phyloP scores from a whole-genome alignment of 331 rosid genomes.

The Quercus tomentella region DNA sequence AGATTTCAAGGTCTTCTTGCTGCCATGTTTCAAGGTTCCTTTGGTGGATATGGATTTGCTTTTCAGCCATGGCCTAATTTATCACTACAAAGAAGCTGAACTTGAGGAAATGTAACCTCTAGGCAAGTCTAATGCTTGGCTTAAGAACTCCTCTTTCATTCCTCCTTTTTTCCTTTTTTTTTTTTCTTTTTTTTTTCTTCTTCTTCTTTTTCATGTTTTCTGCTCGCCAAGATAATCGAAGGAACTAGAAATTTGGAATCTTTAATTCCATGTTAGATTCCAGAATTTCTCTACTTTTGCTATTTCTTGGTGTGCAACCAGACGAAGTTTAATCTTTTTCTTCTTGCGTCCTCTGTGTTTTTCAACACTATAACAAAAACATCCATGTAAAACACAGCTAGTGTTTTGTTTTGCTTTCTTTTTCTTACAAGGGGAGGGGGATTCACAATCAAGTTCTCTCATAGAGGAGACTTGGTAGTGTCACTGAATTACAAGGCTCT shows the following conservation, averaged over 20 bases:
- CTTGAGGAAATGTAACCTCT: conserved; percentile 50
- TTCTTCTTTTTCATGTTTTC: not conserved
- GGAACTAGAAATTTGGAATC: conserved; percentile 14
- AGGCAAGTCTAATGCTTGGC: conserved; percentile 98
- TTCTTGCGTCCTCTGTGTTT: not conserved
- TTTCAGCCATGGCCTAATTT: conserved; percentile 55
- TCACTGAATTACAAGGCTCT: no score
- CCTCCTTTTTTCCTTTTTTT: no score
- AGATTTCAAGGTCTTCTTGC: not conserved
- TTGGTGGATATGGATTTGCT: conserved; percentile 5
- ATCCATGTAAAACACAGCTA: not conserved
- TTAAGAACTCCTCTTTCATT: not conserved
- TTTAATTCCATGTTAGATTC: conserved; percentile 3
- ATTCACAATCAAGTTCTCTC: no score
- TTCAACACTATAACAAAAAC: not conserved
- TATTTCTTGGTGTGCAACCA: conserved; percentile 1
- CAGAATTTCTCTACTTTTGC: conserved; percentile 6
- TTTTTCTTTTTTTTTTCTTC: not conserved
- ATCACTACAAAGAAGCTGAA: conserved; percentile 13
- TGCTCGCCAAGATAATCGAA: conserved; percentile 13
- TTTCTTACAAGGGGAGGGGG: no score
- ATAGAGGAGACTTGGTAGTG: no score
- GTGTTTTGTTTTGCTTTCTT: not conserved
- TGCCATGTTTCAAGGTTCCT: conserved; percentile 6
- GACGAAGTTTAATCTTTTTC: not conserved